Evolutionary conservation across 2,329 filamentous ascomycete genomes (phyloP).

Genomic region (Hypoxylon sp.): DNA sequence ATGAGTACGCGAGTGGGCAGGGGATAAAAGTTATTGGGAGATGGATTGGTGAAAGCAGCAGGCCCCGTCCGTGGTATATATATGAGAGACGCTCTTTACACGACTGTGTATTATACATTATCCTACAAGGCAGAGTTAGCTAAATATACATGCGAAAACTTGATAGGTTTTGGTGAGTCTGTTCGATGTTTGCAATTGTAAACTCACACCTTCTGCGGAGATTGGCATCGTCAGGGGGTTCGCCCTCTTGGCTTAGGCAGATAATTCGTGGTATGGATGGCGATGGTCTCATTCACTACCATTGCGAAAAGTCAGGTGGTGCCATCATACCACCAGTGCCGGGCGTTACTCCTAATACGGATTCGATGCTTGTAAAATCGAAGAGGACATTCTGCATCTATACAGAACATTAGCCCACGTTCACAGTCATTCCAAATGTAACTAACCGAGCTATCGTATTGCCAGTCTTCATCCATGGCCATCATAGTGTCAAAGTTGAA

Average conservation of each 20-base stretch:
- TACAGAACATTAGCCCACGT: conserved; percentile 8
- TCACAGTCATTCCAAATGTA: not conserved
- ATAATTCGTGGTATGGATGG: not conserved
- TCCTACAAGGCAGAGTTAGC: not conserved
- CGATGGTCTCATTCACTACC: conserved; percentile 16
- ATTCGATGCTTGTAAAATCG: conserved; percentile 49
- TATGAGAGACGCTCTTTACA: not conserved
- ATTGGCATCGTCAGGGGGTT: not conserved
- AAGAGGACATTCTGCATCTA: conserved; percentile 46
- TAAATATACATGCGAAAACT: not conserved
- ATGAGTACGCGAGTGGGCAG: not conserved
- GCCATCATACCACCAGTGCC: conserved; percentile 22
- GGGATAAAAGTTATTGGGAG: not conserved
- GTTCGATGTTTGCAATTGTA: not conserved
- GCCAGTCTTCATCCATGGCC: conserved; percentile 58
- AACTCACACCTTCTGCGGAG: not conserved
- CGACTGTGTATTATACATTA: not conserved
- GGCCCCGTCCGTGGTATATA: not conserved
- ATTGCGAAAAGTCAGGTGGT: conserved; percentile 30
- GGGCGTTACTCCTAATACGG: conserved; percentile 35
- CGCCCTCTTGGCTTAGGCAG: not conserved
- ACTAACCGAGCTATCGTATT: conserved; percentile 48
- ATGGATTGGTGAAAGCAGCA: not conserved
- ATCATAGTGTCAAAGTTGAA: conserved; percentile 49
- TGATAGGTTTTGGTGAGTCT: not conserved